phyloP scores from a whole-genome alignment of 2,329 filamentous ascomycete species.

The Fusarium mundagurra region DNA sequence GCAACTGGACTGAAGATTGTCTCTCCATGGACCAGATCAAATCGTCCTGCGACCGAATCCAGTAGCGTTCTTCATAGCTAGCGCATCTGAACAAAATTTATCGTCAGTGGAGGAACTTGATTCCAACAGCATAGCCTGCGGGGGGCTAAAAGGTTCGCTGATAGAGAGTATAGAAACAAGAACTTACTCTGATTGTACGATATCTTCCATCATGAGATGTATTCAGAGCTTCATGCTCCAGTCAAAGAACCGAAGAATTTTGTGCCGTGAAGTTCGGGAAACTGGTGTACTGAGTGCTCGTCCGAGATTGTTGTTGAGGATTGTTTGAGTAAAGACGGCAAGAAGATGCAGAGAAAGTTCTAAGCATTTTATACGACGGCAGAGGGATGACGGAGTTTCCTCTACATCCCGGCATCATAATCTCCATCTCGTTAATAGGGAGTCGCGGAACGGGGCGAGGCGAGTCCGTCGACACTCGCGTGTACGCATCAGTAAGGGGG shows the following conservation, averaged over 20 bases:
- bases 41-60: background rate
- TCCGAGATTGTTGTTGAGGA: background rate
- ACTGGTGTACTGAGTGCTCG: too few relatives aligned
- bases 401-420: background rate
- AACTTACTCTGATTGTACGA: background rate
- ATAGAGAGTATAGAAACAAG: background rate
- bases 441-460: background rate
- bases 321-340: background rate
- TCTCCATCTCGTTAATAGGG: background rate
- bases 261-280: too few relatives aligned
- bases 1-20: background rate
- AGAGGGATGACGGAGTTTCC: background rate
- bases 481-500: slow-evolving; percentile 6
- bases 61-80: background rate
- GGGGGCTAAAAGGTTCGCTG: background rate
- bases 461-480: background rate
- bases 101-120: background rate
- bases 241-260: background rate
- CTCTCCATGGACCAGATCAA: background rate
- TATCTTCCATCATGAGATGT: background rate
- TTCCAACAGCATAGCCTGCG: background rate
- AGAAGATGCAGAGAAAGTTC: background rate
- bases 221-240: background rate
- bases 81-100: background rate
- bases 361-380: background rate